Base-by-base conservation (phyloP, 805 yeast species). In the Martiniozyma abietophila region DNA sequence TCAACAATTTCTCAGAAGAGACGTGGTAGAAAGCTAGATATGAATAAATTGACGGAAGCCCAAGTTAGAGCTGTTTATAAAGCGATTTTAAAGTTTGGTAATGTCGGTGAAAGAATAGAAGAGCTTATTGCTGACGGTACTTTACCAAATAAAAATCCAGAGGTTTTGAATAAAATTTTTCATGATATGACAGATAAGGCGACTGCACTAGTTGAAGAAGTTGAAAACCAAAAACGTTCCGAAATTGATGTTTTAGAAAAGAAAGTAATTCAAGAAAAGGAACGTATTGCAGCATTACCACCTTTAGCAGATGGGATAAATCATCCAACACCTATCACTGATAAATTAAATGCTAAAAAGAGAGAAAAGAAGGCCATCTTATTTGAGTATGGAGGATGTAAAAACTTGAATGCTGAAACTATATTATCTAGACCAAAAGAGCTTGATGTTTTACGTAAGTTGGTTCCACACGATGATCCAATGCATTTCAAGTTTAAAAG, bases 111-210 rank as follows among this genome's bases (percentile, higher is more conserved):
- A 18, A 71, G 71, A 51, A 81, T 95, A 80, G 94, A 85, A 41
- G 83, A 78, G 42, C 66, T 92, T 33, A 82, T 85, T 39, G 84
- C 80, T 36, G 97, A 92, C 50, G 96, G 96, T 17, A 77, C 88
- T 18, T 63, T 92, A 32, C 76, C 95, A 6, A 80, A 83, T 48
- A 82, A 88, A 50, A 79, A 83, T 42, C 82, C 92, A 1, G 88
- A 79, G 10, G 65, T 78, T 28, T 72, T 88, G 52, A 77, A 80
- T 50, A 75, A 73, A 47, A 75, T 84, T 1, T 85, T 81, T 54
- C 62, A 71, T n/a, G 95, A 84, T 40, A 62, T 92, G 49, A 62
- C 75, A 33, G 67, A 64, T 12, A 67, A 61, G 2, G 76, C 96
- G 11, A 68, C 69, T 47, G 72, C 69, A 21, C 64, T 74, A 39